Evolutionary conservation across 2,329 filamentous ascomycete genomes (phyloP), one percentile per base, ranked within the genome.

Genomic region (Blastomyces gilchristii): DNA sequence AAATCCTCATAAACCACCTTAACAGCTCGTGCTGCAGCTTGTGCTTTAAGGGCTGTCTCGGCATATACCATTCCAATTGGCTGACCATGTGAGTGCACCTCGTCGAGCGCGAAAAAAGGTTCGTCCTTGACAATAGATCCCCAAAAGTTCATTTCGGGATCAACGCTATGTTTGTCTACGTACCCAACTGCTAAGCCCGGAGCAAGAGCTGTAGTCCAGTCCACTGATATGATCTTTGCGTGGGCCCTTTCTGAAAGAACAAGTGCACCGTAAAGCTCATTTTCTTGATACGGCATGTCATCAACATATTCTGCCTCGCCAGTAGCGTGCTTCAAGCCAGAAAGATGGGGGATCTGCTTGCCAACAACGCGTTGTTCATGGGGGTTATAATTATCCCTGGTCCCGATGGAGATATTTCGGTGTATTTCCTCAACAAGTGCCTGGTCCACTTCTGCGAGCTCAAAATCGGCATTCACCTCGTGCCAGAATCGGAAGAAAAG

Each of bases 401-500:
- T 80, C 1, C 91, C 91, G 1, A 77, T 82, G 0, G 90, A 94
- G n/a, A 96, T 84, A 8, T 84, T 83, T 60, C 91, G 81, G 69
- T 93, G 88, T 56, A 96, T 86, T 71, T 95, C 91, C 0, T 84
- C 82, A 25, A 91, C 82, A 1, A 86, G 88, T 65, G 92, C 84
- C 53, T 79, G 78, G 68, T 93, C 90, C 53, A 84, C 69, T n/a
- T 82, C 77, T 65, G 67, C 68, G 3, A 71, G 80, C 25, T 81
- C 78, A 0, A 95, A 73, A 39, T 82, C 81, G 0, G 83, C 79
- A 52, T 94, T 78, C 0, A 90, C 82, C 64, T 95, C 90, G 69
- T 95, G 87, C 72, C 94, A 95, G 76, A 95, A 96, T n/a, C 90
- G 86, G 75, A 95, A 94, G 77, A 96, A 96, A 80, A 96, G 91